A percentile compares a stretch with the other conserved stretches of the same genome.
These are phyloP conservation scores for Yamadazyma dendronema DNA, from an alignment of 1,139 yeast genomes.

Conservation along the genomic window DNA sequence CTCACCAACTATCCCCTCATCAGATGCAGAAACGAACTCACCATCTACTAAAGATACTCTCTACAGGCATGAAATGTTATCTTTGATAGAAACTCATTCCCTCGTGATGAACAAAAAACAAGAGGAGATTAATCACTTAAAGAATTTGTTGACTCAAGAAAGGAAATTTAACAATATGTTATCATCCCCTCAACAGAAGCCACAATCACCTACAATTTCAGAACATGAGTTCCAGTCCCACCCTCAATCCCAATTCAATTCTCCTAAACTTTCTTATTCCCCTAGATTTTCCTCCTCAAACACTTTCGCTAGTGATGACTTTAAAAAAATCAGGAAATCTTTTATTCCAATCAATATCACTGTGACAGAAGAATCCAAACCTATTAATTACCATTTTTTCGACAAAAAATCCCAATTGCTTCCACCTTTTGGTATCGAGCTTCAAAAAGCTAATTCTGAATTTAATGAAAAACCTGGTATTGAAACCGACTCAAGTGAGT, in stretches of 20 bases:
- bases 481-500: constrained; percentile 2
- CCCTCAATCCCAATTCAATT: constrained; percentile 2
- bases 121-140: constrained; percentile 27
- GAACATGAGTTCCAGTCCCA: neutral
- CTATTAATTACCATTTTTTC: constrained; percentile 13
- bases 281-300: neutral
- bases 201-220: constrained; percentile 6
- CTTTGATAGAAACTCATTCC: constrained; percentile 26
- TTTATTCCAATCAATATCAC: constrained; percentile 23
- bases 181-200: constrained; percentile 15
- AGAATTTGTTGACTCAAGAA: constrained; percentile 24
- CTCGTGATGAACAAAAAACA: constrained; percentile 26
- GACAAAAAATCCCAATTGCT: constrained; percentile 9
- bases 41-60: constrained; percentile 12
- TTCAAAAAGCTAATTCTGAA: neutral
- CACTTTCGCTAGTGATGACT: neutral
- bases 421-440: constrained; percentile 18
- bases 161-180: constrained; percentile 17
- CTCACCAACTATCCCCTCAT: constrained; percentile 1
- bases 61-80: constrained; percentile 25
- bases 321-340: constrained; percentile 12
- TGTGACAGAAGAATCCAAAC: constrained; percentile 16
- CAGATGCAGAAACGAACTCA: neutral
- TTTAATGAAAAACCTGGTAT: neutral
- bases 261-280: constrained; percentile 1